phyloP scores from a whole-genome alignment of 768 basidiomycete species.

The Collybia nuda region DNA sequence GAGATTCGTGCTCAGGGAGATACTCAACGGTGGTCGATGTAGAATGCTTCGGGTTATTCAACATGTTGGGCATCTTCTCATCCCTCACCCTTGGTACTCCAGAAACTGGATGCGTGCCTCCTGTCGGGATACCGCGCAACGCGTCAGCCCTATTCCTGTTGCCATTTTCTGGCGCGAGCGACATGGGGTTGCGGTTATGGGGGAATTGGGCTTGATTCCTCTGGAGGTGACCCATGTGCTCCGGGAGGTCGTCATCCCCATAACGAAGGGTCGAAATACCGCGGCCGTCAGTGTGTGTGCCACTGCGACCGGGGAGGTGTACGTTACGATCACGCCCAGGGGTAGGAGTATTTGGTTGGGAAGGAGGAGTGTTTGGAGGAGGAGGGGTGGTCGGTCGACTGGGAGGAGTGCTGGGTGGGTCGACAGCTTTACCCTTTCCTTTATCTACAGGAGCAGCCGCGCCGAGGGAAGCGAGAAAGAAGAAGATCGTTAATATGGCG shows the following conservation, averaged over 20 bases:
- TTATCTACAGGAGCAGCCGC: not conserved
- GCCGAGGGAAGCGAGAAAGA: not conserved
- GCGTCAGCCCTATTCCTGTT: not conserved
- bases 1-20: not conserved
- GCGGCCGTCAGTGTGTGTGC: not conserved
- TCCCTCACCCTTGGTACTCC: not conserved
- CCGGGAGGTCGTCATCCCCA: conserved; percentile 2
- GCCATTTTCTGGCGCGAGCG: not conserved
- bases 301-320: conserved; percentile 1
- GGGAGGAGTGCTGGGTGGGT: too few relatives aligned
- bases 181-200: conserved; percentile 1
- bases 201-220: not conserved
- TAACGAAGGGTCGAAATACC: not conserved
- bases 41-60: conserved; percentile 1
- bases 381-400: too few relatives aligned
- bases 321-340: conserved; percentile 1
- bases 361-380: not conserved
- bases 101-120: too few relatives aligned
- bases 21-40: conserved; percentile 9
- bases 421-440: too few relatives aligned
- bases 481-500: not conserved
- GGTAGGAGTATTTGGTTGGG: not conserved
- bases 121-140: not conserved
- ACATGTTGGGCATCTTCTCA: conserved; percentile 2
- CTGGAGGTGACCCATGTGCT: conserved; percentile 11